Evolutionary conservation across 108 stramenopile genomes (phyloP), one percentile per base, ranked within the genome.

Genomic region (Epithemia pelagica): DNA sequence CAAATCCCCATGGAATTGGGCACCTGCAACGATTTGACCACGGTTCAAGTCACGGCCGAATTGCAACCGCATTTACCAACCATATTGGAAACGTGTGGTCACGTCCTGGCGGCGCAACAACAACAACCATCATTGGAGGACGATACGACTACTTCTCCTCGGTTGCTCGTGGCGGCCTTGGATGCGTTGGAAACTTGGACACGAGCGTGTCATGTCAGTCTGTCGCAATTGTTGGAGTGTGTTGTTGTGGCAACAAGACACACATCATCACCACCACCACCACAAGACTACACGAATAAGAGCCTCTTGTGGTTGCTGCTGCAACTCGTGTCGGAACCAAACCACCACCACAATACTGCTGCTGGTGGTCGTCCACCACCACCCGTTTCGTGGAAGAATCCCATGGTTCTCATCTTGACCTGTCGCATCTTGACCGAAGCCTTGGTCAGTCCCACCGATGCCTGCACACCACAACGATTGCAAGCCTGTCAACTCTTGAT

Each of bases 341-440:
- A n/a, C n/a, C n/a, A n/a, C n/a, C n/a, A n/a, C n/a, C n/a, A n/a
- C n/a, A n/a, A n/a, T n/a, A n/a, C n/a, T n/a, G n/a, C n/a, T n/a
- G n/a, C n/a, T n/a, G n/a, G n/a, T n/a, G 10, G 15, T 10, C 37
- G 37, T 46, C 37, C 10, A 46, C 15, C 5, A 10, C 37, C 81
- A 25, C 19, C 29, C 5, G 24, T 37, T 31, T 31, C 69, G 21
- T 62, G 58, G 31, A 59, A 57, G 1, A 52, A 61, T 65, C 62
- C 73, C 53, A 22, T 69, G 7, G 56, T 61, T 0, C 61, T 82
- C 2, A 66, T 69, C 30, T 54, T 63, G 32, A 74, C 78, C 22
- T 28, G 77, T 31, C 61, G 54, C 15, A 80, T 78, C 19, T 30
- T 85, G 30, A 78, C 60, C 32, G 76, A 72, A 27, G 68, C 67